Evolutionary conservation across 495 filamentous ascomycete species (phyloP), one percentile per base, ranked within the genome.

Genomic region (Gamarada debralockiae): DNA sequence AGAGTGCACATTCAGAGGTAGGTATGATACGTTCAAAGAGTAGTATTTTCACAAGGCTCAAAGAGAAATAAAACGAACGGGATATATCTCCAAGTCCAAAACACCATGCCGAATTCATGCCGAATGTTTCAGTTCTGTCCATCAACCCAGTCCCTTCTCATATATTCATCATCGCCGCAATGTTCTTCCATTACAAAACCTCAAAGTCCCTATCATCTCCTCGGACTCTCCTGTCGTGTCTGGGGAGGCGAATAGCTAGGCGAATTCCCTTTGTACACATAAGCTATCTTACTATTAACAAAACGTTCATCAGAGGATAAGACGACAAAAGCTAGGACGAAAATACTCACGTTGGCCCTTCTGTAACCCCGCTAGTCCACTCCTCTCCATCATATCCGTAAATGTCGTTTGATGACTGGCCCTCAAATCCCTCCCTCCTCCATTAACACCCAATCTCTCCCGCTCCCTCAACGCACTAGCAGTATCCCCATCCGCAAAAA

Each of bases 401-500:
- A 89, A 87, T 2, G 80, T 85, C 15, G 83, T 88, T 53, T 77
- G 67, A 8, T 68, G 70, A 17, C 67, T 68, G 14, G 36, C n/a
- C 6, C 53, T 53, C 12, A 13, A 12, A 29, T 31, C 40, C 15
- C 20, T 27, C 4, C 34, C 17, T 23, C 3, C 2, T n/a, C 14
- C 49, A 20, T 36, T 6, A 7, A n/a, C 46, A 40, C 50, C 47
- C 31, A 44, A n/a, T 18, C 48, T 37, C 18, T 43, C 38, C 21
- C 31, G 31, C 18, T 58, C 39, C 27, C 60, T 17, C 25, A 62
- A 21, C 13, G 52, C 18, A 62, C 61, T 45, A 48, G 75, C 57
- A 5, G 66, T 71, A 14, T 64, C 71, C 9, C 79, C 79, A 48
- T 87, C 85, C 4, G 83, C 80, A 66, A 85, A 89, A 13, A 90